A percentile compares a stretch with the other conserved stretches of the same genome.
Evolutionary conservation across 306 rosid species (phyloP).

Genomic region (Fagus crenata): DNA sequence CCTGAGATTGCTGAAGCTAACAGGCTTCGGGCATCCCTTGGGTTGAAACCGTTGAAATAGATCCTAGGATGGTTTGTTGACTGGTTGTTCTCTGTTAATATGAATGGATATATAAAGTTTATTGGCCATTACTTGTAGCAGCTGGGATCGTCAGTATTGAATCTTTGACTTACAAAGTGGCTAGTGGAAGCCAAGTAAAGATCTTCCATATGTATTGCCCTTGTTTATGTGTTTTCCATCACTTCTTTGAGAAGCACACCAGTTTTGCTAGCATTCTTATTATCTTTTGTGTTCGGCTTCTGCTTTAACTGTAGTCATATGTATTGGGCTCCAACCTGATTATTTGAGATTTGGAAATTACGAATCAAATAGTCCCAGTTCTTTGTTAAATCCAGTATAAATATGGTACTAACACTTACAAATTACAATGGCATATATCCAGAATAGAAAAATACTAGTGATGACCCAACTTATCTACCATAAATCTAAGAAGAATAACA

Average conservation of each 20-base stretch:
- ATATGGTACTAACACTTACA: no score
- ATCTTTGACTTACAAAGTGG: background rate
- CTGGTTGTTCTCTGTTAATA: background rate
- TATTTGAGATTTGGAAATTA: no score
- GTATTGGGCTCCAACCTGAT: no score
- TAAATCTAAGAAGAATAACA: no score
- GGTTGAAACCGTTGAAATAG: constrained; percentile 78
- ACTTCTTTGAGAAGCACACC: background rate
- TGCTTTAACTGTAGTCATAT: no score
- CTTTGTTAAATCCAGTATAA: no score
- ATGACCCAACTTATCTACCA: no score
- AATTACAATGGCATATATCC: no score
- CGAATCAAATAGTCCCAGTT: no score
- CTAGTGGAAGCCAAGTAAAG: background rate
- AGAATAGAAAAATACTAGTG: no score
- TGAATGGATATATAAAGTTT: background rate
- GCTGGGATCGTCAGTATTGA: background rate
- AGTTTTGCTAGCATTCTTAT: background rate
- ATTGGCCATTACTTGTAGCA: background rate
- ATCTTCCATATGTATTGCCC: background rate
- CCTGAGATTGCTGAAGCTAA: constrained; percentile 85
- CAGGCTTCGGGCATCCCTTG: constrained; percentile 73
- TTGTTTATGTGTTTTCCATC: background rate
- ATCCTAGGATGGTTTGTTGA: constrained; percentile 5
- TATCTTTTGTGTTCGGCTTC: background rate